Conservation (phyloP, 169 alveolate species). For the Plasmodium vivax region DNA sequence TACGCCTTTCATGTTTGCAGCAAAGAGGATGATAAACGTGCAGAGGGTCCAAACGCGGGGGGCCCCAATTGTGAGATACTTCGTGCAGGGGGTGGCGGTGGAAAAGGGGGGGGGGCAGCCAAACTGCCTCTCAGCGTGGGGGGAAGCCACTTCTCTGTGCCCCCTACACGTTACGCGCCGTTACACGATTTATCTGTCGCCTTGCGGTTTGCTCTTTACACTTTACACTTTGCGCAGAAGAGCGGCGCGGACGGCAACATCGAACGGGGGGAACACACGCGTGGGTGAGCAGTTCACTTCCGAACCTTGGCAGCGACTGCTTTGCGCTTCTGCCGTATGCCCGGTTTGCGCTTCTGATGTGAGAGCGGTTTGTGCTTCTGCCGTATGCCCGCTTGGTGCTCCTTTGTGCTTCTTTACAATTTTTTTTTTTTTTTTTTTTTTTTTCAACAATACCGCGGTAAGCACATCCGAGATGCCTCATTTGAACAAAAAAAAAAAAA, state of each 20-base stretch:
- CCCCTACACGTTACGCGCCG: neutral
- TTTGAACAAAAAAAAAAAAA: neutral
- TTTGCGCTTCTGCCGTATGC: neutral
- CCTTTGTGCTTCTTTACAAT: neutral
- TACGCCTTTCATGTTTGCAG: neutral
- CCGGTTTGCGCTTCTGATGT: neutral
- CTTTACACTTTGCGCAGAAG: neutral
- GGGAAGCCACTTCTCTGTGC: neutral
- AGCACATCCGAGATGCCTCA: neutral
- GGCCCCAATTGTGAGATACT: constrained; percentile 1
- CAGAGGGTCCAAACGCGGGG: neutral
- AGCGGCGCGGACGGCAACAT: neutral
- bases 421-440: neutral
- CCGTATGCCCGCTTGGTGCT: neutral
- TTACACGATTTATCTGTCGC: no score
- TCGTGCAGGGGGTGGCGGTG: neutral
- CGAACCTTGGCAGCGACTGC: neutral
- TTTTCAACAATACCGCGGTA: neutral
- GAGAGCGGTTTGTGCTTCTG: no score
- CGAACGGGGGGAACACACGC: neutral
- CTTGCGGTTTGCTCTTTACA: neutral
- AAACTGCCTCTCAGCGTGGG: neutral
- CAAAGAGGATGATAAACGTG: neutral
- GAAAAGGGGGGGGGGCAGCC: neutral
- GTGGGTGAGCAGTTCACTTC: neutral